Evolutionary conservation across 164 flowering plant genomes (phyloP).

Genomic region (Vitis cinerea): DNA sequence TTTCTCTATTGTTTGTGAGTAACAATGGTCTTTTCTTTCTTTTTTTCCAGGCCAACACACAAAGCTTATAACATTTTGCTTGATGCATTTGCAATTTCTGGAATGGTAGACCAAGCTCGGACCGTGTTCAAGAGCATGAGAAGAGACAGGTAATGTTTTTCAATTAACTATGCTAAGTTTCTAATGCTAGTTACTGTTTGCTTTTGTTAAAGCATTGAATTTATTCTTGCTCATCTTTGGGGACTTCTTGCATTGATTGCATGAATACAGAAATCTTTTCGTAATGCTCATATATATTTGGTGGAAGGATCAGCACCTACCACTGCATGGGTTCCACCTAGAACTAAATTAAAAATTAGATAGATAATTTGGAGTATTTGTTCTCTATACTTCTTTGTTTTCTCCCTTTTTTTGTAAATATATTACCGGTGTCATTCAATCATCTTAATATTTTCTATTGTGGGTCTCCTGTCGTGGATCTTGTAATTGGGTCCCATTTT

Average conservation of each 20-base stretch:
- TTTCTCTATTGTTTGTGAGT: background rate
- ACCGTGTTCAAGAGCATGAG: constrained; percentile 93
- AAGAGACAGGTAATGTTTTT: constrained; percentile 72
- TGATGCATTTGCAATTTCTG: constrained; percentile 95
- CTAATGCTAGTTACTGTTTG: background rate
- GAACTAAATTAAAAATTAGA: too few relatives aligned
- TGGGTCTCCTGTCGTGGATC: too few relatives aligned
- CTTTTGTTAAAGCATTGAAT: background rate
- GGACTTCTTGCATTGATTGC: background rate
- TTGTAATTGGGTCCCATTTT: too few relatives aligned
- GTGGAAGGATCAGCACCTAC: too few relatives aligned
- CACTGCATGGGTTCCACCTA: too few relatives aligned
- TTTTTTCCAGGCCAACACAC: constrained; percentile 71
- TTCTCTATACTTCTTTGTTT: too few relatives aligned
- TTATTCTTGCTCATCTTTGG: background rate
- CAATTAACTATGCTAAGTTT: background rate
- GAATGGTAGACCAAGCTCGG: constrained; percentile 92
- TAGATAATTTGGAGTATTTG: too few relatives aligned
- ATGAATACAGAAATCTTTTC: background rate
- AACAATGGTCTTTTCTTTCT: background rate
- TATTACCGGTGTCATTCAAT: too few relatives aligned
- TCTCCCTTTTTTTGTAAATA: too few relatives aligned
- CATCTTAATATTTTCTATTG: too few relatives aligned
- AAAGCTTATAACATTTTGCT: constrained; percentile 93
- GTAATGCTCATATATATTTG: too few relatives aligned